These are phyloP conservation scores for Cylindrotheca fusiformis DNA, from an alignment of 108 stramenopile species.

Conservation along the genomic window DNA sequence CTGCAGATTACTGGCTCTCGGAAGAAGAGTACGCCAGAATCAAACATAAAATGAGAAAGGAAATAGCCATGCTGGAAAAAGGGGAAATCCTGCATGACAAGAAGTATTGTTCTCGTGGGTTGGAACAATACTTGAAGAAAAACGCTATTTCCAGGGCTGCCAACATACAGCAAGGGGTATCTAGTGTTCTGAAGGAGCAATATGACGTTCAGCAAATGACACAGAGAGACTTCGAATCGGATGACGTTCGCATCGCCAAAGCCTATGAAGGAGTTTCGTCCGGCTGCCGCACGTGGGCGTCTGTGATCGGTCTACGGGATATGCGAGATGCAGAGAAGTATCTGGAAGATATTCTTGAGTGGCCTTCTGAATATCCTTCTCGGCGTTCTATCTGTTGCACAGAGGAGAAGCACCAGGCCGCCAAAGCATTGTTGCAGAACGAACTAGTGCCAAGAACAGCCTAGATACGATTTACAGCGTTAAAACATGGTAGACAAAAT, in stretches of 20 bases:
- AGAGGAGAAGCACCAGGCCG: neutral
- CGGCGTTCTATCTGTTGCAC: neutral
- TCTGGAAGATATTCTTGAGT: neutral
- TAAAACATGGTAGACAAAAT: too few species aligned
- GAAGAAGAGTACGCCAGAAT: neutral
- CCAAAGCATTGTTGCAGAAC: neutral
- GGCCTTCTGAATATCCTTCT: neutral
- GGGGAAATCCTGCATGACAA: neutral
- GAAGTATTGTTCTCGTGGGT: neutral
- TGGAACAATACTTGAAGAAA: neutral
- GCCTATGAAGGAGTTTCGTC: neutral
- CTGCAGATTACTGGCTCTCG: neutral
- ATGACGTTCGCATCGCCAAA: neutral
- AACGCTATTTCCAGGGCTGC: neutral
- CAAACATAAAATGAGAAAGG: neutral
- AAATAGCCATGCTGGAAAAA: neutral
- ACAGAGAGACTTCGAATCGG: neutral
- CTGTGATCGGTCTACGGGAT: neutral
- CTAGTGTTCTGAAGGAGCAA: neutral
- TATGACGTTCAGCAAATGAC: neutral
- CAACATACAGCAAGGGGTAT: neutral
- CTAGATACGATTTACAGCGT: neutral
- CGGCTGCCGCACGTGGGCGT: neutral
- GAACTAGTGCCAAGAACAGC: neutral
- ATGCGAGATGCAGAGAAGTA: constrained; percentile 1